Evolutionary conservation across 1,139 yeast species (phyloP).

Genomic region (Yamadazyma jaroonii): DNA sequence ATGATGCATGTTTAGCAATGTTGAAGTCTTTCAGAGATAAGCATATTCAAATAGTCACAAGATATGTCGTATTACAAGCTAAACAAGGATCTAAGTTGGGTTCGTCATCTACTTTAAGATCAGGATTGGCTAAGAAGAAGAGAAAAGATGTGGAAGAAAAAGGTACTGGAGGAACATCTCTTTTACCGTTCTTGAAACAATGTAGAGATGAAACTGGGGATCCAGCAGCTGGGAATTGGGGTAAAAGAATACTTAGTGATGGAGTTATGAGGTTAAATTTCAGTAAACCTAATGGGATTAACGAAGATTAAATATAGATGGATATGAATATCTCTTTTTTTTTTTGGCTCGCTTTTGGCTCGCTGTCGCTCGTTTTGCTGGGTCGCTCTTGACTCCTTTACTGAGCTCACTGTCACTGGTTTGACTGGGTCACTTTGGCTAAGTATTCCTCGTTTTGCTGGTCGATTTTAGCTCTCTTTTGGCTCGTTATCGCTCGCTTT

Average conservation of each 20-base stretch:
- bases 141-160: slow-evolving; percentile 50
- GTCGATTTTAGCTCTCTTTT: too few species aligned
- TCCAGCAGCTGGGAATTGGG: slow-evolving; percentile 90
- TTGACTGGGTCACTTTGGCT: too few species aligned
- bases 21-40: slow-evolving; percentile 85
- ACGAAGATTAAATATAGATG: slow-evolving; percentile 21
- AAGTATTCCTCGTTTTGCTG: too few species aligned
- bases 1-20: slow-evolving; percentile 91
- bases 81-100: slow-evolving; percentile 51
- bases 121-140: slow-evolving; percentile 56
- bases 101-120: slow-evolving; percentile 52
- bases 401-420: too few species aligned
- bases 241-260: slow-evolving; percentile 67
- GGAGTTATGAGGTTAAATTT: slow-evolving; percentile 49
- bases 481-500: too few species aligned
- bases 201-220: slow-evolving; percentile 96
- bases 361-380: too few species aligned
- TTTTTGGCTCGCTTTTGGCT: too few species aligned
- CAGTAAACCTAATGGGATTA: slow-evolving; percentile 32
- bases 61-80: slow-evolving; percentile 81
- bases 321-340: too few species aligned
- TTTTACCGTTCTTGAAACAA: slow-evolving; percentile 88
- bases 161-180: slow-evolving; percentile 94
- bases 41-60: slow-evolving; percentile 87
- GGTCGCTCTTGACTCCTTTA: too few species aligned